phyloP scores from a whole-genome alignment of 2,329 filamentous ascomycete species.

The Hypoxylon sp. region DNA sequence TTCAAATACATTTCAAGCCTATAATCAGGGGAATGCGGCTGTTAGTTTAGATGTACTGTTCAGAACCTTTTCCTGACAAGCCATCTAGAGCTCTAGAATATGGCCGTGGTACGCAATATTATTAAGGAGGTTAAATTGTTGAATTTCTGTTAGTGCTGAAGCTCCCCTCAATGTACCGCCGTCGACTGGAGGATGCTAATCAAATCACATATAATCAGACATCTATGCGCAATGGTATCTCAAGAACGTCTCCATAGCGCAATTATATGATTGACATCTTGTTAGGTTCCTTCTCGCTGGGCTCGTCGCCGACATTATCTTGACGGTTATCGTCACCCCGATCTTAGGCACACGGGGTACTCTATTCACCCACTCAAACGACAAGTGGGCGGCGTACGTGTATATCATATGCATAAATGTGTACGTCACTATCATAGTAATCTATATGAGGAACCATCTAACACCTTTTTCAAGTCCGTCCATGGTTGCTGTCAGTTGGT shows the following conservation, averaged over 20 bases:
- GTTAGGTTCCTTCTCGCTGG: conserved; percentile 14
- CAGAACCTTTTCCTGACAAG: background rate
- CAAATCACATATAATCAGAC: background rate
- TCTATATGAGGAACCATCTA: background rate
- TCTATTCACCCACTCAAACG: conserved; percentile 1
- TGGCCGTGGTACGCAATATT: background rate
- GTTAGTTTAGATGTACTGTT: background rate
- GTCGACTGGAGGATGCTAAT: background rate
- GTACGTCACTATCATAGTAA: background rate
- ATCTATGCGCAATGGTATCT: conserved; percentile 21
- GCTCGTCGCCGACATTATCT: background rate
- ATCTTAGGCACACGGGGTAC: background rate
- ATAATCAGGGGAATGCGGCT: background rate
- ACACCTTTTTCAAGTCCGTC: background rate
- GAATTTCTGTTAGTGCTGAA: conserved; percentile 15
- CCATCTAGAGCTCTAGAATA: background rate
- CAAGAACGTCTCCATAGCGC: background rate
- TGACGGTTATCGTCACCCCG: conserved; percentile 1
- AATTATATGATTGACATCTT: background rate
- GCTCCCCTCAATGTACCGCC: background rate
- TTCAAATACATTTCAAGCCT: background rate
- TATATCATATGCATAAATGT: conserved; percentile 3
- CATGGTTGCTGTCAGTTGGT: conserved; percentile 10
- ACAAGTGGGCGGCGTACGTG: conserved; percentile 5
- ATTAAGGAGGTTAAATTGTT: conserved; percentile 11